Percentiles rank a stretch among this genome's conserved stretches.
Conservation (phyloP, 2,329 filamentous ascomycete species). For the Pseudopyricularia cyperi region DNA sequence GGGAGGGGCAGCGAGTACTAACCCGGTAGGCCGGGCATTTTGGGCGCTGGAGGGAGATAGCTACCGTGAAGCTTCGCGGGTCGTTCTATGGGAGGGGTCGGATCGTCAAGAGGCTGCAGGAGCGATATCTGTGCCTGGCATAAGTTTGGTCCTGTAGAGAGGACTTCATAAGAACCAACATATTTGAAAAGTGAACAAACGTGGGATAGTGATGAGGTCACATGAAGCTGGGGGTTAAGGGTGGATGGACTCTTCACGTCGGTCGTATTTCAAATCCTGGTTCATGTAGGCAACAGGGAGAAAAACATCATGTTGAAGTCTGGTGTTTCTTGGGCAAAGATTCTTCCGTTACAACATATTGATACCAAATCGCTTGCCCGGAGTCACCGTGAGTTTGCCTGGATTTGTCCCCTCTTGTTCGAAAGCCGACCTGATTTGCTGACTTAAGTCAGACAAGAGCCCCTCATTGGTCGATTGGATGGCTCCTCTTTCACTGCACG, state of each 20-base stretch:
- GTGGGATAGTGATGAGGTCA: neutral
- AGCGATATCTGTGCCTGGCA: conserved; percentile 1
- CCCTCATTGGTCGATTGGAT: no score
- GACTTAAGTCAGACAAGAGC: no score
- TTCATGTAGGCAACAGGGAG: neutral
- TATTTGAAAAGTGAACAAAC: conserved; percentile 3
- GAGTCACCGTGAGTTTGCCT: no score
- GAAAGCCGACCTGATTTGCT: no score
- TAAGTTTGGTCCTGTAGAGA: neutral
- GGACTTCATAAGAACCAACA: conserved; percentile 2
- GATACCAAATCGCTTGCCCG: no score
- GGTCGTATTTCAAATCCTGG: neutral
- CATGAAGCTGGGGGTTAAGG: neutral
- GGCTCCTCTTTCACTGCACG: no score
- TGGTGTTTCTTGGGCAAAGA: neutral
- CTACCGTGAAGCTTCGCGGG: neutral
- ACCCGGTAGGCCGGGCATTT: conserved; percentile 11
- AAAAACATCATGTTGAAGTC: neutral
- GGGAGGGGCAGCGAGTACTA: conserved; percentile 60
- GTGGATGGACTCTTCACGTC: neutral
- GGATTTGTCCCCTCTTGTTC: no score
- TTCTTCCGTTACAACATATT: no score
- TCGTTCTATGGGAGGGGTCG: neutral
- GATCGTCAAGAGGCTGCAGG: neutral
- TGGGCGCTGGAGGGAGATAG: neutral